Evolutionary conservation across 257 asterid genomes (phyloP).

Genomic region (Cynanchum wilfordii): DNA sequence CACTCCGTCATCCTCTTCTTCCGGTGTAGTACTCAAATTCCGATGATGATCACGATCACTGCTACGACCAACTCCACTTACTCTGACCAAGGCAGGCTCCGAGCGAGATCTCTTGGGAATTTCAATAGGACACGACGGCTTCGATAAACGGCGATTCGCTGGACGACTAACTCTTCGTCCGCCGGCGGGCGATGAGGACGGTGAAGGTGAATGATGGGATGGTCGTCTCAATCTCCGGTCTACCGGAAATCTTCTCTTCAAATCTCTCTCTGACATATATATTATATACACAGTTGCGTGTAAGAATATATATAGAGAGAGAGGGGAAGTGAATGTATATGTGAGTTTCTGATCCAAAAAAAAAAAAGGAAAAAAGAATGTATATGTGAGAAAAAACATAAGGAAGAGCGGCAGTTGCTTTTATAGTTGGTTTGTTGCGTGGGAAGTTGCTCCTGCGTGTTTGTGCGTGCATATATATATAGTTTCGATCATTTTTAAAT

Average conservation of each 20-base stretch:
- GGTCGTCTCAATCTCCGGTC: constrained; percentile 33
- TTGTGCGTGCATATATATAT: too few species aligned
- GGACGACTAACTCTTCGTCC: constrained; percentile 19
- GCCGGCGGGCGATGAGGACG: constrained; percentile 13
- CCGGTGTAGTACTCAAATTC: constrained; percentile 9
- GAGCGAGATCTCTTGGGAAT: constrained; percentile 38
- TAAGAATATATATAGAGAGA: not conserved
- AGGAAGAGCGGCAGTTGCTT: not conserved
- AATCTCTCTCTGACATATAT: constrained; percentile 39
- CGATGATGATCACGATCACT: constrained; percentile 7
- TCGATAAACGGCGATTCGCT: constrained; percentile 11
- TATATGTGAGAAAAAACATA: too few species aligned
- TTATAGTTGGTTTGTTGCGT: not conserved
- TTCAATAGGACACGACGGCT: constrained; percentile 18
- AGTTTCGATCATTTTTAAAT: too few species aligned
- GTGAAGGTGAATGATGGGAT: constrained; percentile 21
- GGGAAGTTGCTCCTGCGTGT: not conserved
- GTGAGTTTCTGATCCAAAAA: too few species aligned
- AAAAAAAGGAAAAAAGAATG: too few species aligned
- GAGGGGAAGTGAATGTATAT: constrained; percentile 1
- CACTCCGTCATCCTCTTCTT: constrained; percentile 28
- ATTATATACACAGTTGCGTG: not conserved
- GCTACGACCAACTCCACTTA: constrained; percentile 4
- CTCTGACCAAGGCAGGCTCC: constrained; percentile 33
- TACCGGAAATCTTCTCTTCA: constrained; percentile 33